Conservation (phyloP, 139 green algal species). For the Micromonas commoda region DNA sequence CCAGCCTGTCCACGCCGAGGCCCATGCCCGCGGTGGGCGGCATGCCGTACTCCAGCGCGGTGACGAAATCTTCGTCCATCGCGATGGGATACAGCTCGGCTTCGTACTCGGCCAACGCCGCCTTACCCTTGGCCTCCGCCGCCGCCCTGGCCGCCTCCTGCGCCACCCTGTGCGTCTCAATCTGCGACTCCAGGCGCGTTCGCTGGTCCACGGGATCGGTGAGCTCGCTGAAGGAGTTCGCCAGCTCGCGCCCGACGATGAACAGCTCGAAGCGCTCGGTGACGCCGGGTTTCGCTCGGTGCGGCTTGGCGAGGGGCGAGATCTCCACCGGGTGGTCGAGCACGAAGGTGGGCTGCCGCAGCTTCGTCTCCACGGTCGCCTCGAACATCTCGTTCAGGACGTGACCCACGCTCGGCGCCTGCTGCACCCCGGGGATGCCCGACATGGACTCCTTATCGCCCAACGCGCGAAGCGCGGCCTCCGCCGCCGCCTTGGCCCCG, state of each 20-base stretch:
- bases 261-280: constrained; percentile 98
- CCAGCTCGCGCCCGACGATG: constrained; percentile 83
- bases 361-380: constrained; percentile 62
- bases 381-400: constrained; percentile 94
- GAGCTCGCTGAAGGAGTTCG: constrained; percentile 93
- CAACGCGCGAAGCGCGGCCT: constrained; percentile 32
- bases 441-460: constrained; percentile 6
- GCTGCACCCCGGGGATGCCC: neutral
- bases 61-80: constrained; percentile 95
- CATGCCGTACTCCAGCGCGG: constrained; percentile 94
- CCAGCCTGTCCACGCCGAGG: constrained; percentile 92
- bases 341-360: constrained; percentile 96
- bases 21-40: constrained; percentile 92
- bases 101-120: constrained; percentile 19
- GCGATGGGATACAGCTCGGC: constrained; percentile 42
- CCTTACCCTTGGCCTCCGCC: neutral
- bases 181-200: constrained; percentile 78
- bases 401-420: constrained; percentile 48
- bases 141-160: neutral
- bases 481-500: constrained; percentile 39
- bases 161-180: constrained; percentile 44
- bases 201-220: constrained; percentile 95
- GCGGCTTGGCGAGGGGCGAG: constrained; percentile 88
- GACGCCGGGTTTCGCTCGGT: constrained; percentile 66
- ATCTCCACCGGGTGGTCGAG: constrained; percentile 89